A percentile compares a stretch with the other conserved stretches of the same genome.
Evolutionary conservation across 805 yeast species (phyloP).

Genomic region (Tetrapisispora phaffii): DNA sequence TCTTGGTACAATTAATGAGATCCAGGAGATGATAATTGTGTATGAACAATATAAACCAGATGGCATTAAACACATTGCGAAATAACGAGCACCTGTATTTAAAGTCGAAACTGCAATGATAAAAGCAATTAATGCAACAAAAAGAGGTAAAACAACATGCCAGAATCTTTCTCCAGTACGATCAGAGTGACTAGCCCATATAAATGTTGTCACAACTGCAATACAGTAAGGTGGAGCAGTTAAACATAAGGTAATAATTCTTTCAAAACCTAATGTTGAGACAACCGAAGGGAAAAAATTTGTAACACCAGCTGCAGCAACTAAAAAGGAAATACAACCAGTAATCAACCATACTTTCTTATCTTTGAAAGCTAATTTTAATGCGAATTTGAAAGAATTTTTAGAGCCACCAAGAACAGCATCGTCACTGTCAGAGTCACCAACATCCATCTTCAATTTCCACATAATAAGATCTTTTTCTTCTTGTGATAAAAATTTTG

Average conservation of each 20-base stretch:
- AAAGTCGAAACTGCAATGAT: conserved; percentile 37
- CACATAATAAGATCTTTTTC: conserved; percentile 31
- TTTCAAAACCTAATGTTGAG: conserved; percentile 41
- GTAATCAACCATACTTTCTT: conserved; percentile 30
- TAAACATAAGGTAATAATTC: conserved; percentile 42
- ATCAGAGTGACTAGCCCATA: conserved; percentile 49
- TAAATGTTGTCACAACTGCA: conserved; percentile 41
- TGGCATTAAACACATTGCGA: conserved; percentile 51
- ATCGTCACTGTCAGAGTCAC: conserved; percentile 29
- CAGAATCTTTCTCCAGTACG: conserved; percentile 45
- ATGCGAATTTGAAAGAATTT: conserved; percentile 26
- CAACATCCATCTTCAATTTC: conserved; percentile 30
- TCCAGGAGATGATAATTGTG: conserved; percentile 45
- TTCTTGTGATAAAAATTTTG: conserved; percentile 33
- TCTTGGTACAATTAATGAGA: conserved; percentile 45
- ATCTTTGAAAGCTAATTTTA: conserved; percentile 24
- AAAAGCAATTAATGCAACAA: conserved; percentile 23
- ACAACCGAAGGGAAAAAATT: conserved; percentile 56
- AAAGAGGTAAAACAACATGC: conserved; percentile 38
- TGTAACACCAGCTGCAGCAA: conserved; percentile 52
- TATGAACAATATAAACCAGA: conserved; percentile 47
- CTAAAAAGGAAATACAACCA: conserved; percentile 35
- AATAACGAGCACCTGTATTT: conserved; percentile 48
- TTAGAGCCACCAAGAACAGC: conserved; percentile 21
- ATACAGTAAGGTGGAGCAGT: conserved; percentile 52